Conservation (phyloP, 768 basidiomycete genomes). For the Daedaleopsis sinensis region DNA sequence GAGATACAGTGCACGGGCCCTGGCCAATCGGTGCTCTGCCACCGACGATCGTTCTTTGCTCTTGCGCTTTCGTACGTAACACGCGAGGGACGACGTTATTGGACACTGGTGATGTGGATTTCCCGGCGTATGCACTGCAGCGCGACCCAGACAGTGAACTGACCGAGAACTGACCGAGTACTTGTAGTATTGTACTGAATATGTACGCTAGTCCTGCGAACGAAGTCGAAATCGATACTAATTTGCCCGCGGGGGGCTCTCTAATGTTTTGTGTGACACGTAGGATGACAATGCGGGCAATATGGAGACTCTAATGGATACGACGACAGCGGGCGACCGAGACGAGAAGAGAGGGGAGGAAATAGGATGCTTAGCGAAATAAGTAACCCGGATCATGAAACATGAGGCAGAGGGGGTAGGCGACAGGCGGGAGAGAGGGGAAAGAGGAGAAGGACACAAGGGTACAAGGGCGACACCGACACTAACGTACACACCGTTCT, state of each 20-base stretch:
- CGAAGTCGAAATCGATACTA: too few relatives aligned
- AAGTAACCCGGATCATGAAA: background rate
- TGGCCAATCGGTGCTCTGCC: slow-evolving; percentile 12
- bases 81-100: too few relatives aligned
- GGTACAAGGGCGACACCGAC: background rate
- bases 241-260: background rate
- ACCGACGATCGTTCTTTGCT: too few relatives aligned
- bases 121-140: too few relatives aligned
- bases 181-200: too few relatives aligned
- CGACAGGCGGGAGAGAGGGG: too few relatives aligned
- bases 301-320: background rate
- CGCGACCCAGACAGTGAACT: too few relatives aligned
- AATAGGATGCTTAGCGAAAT: background rate
- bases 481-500: background rate
- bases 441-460: too few relatives aligned
- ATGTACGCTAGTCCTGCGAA: too few relatives aligned
- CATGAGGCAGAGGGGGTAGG: background rate
- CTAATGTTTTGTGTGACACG: background rate
- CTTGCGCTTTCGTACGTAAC: too few relatives aligned
- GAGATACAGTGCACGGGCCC: background rate
- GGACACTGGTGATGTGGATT: too few relatives aligned
- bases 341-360: background rate
- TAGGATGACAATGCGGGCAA: background rate
- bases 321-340: background rate
- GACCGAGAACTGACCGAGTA: too few relatives aligned